phyloP scores from a whole-genome alignment of 257 asterid genomes.

The Sherardia arvensis region DNA sequence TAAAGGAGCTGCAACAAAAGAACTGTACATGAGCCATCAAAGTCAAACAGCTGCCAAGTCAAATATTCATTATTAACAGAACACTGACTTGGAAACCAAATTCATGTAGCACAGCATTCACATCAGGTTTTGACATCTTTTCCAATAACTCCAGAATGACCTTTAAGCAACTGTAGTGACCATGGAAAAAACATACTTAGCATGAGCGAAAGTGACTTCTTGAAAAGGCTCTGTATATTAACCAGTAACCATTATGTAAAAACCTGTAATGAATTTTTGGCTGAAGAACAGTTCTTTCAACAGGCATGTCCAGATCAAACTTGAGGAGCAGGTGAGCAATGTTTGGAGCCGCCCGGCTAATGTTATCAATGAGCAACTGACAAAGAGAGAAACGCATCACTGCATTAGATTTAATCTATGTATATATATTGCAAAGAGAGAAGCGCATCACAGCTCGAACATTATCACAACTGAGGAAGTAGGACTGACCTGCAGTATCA shows the following conservation, averaged over 20 bases:
- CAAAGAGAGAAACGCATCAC: not conserved
- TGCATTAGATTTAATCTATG: not conserved
- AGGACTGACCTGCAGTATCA: conserved; percentile 77
- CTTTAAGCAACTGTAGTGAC: conserved; percentile 73
- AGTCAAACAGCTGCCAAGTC: conserved; percentile 2
- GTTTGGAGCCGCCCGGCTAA: conserved; percentile 81
- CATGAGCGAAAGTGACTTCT: conserved; percentile 5
- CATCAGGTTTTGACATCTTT: conserved; percentile 67
- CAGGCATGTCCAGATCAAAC: conserved; percentile 72
- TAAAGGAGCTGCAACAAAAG: conserved; percentile 62
- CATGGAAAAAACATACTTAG: conserved; percentile 14
- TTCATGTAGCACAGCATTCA: conserved; percentile 83
- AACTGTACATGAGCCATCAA: conserved; percentile 19
- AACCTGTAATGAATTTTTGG: conserved; percentile 95
- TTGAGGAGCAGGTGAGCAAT: conserved; percentile 79
- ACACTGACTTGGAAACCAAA: conserved; percentile 81
- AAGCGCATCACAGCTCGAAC: not conserved
- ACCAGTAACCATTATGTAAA: not conserved
- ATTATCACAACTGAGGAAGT: not conserved
- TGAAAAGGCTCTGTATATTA: not conserved
- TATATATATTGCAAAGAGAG: not conserved
- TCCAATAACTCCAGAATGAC: conserved; percentile 86
- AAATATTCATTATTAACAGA: not conserved
- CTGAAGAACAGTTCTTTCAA: conserved; percentile 80
- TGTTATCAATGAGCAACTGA: conserved; percentile 86